Evolutionary conservation across 495 filamentous ascomycete genomes (phyloP).

Genomic region (Chaetomium fimeti): DNA sequence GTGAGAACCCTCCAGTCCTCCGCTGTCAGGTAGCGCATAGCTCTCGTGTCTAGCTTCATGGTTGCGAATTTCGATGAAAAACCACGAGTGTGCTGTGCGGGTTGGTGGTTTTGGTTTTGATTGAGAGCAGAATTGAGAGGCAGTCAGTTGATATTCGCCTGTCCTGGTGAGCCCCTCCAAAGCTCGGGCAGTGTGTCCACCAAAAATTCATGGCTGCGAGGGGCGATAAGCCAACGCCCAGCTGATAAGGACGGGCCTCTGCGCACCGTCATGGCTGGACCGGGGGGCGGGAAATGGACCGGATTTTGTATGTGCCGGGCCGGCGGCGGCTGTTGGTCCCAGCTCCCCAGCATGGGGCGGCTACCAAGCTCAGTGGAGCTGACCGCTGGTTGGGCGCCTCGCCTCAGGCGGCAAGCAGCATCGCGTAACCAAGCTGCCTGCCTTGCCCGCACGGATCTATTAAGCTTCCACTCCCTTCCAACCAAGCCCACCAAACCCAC

Average conservation of each 20-base stretch:
- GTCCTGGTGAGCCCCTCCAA: constrained; percentile 20
- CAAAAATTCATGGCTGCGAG: constrained; percentile 26
- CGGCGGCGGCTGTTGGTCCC: background rate
- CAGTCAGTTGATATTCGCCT: background rate
- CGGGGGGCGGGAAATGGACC: background rate
- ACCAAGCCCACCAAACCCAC: constrained; percentile 20
- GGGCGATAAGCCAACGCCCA: background rate
- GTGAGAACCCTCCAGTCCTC: constrained; percentile 96
- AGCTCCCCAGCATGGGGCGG: constrained; percentile 14
- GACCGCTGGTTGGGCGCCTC: constrained; percentile 33
- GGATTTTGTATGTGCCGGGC: constrained; percentile 23
- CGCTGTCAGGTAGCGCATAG: constrained; percentile 81
- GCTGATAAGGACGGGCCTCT: background rate
- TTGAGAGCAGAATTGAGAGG: constrained; percentile 9
- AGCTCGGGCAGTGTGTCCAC: constrained; percentile 8
- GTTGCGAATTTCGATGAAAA: constrained; percentile 20
- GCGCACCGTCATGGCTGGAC: background rate
- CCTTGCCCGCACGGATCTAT: constrained; percentile 27
- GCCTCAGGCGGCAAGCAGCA: constrained; percentile 41
- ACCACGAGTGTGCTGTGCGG: background rate
- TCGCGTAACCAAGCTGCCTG: constrained; percentile 44
- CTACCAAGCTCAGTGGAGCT: constrained; percentile 20
- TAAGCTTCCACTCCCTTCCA: constrained; percentile 30
- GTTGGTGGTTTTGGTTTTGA: background rate
- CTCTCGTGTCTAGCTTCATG: constrained; percentile 93